Evolutionary conservation across 2,329 filamentous ascomycete genomes (phyloP).

Genomic region (Paraphoma chrysanthemicola): DNA sequence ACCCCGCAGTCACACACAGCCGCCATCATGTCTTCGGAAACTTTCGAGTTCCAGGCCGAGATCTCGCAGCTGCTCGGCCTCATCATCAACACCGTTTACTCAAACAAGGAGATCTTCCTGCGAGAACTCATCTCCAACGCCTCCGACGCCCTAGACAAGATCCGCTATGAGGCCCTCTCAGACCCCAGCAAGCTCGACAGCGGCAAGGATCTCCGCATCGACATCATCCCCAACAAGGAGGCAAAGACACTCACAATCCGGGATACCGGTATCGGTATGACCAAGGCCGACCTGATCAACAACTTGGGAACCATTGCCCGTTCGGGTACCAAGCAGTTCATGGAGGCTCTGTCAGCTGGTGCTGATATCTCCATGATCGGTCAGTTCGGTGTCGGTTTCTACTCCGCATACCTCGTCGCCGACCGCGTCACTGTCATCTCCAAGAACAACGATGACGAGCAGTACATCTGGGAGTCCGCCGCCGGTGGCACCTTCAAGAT

Average conservation of each 20-base stretch:
- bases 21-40: slow-evolving; percentile 81
- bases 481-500: slow-evolving; percentile 98
- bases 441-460: slow-evolving; percentile 99
- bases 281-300: slow-evolving; percentile 99
- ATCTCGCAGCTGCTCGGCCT: slow-evolving; percentile 99
- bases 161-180: slow-evolving; percentile 97
- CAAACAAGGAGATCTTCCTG: slow-evolving; percentile 99
- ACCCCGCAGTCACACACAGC: slow-evolving; percentile 22
- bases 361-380: slow-evolving; percentile 99
- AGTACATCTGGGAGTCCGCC: slow-evolving; percentile 99
- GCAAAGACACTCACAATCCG: slow-evolving; percentile 96
- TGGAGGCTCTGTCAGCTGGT: slow-evolving; percentile 98
- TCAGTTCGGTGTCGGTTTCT: slow-evolving; percentile 99
- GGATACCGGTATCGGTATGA: slow-evolving; percentile 99
- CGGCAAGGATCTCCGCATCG: slow-evolving; percentile 97
- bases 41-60: slow-evolving; percentile 99
- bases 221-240: slow-evolving; percentile 98
- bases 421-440: slow-evolving; percentile 95
- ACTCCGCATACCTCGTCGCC: slow-evolving; percentile 99
- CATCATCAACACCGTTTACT: slow-evolving; percentile 99
- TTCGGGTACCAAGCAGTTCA: slow-evolving; percentile 99
- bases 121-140: slow-evolving; percentile 98
- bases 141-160: slow-evolving; percentile 99
- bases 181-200: slow-evolving; percentile 97
- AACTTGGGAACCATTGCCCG: slow-evolving; percentile 99